Conservation (phyloP, 2,329 filamentous ascomycete genomes). For the Phaeosphaeria sp. region DNA sequence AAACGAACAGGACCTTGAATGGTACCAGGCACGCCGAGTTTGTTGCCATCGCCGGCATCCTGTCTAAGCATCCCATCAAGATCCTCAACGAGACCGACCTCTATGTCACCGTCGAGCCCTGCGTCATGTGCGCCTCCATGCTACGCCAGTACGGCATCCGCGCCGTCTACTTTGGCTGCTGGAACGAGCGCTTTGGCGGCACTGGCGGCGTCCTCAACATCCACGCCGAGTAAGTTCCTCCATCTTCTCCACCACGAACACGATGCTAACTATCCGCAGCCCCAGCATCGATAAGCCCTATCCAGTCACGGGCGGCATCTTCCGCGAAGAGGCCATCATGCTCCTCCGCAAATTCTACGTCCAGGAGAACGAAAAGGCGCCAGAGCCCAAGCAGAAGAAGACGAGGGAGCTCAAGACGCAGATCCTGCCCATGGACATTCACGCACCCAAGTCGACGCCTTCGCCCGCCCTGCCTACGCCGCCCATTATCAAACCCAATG, state of each 20-base stretch:
- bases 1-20: constrained; percentile 68
- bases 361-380: constrained; percentile 90
- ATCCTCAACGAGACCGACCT: constrained; percentile 78
- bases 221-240: constrained; percentile 67
- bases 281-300: constrained; percentile 79
- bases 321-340: constrained; percentile 91
- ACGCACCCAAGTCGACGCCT: constrained; percentile 43
- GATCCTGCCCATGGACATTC: constrained; percentile 57
- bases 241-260: not conserved
- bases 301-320: constrained; percentile 84
- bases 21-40: constrained; percentile 97
- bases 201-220: constrained; percentile 92
- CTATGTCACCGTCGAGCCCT: constrained; percentile 98
- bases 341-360: constrained; percentile 94
- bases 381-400: constrained; percentile 70
- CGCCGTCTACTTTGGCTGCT: constrained; percentile 91
- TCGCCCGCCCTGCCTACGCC: constrained; percentile 21
- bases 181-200: constrained; percentile 96
- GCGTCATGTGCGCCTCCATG: constrained; percentile 97
- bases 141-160: constrained; percentile 87
- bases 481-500: not conserved
- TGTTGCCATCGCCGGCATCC: constrained; percentile 76
- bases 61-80: constrained; percentile 68
- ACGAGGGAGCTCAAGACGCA: constrained; percentile 68
- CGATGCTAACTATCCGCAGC: constrained; percentile 41